Base-by-base conservation (phyloP, 179 eudicot genomes). In the Beta macrorhiza region DNA sequence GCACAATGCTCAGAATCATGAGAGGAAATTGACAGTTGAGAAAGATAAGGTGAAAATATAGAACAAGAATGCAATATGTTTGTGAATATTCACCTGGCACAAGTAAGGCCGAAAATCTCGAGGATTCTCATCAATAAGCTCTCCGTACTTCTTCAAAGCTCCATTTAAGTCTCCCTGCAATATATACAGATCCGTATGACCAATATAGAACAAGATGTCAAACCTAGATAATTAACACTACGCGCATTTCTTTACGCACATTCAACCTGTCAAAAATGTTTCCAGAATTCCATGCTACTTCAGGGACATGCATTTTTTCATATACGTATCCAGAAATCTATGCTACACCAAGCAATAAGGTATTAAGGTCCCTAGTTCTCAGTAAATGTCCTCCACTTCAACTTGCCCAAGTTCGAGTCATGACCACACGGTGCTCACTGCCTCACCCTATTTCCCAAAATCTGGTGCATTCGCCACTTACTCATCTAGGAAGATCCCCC, bases 71-170 rank as follows among this genome's bases (percentile, higher is more conserved):
- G 67, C 70, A 72, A 55, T n/a, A 51, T 73, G 51, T 55, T 55
- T 32, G 53, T 19, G 69, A 47, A 16, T 15, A 63, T 79, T 84
- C 58, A 91, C 99, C 99, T 91, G 97, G 90, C 98, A 96, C 78
- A 96, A 89, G 83, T 94, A 96, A 58, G 99, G 99, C 80, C 98
- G 90, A 68, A 96, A 96, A 83, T 96, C 99, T 79, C 97, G 87
- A 67, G 99, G 99, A 81, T 96, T 90, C 79, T 94, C 97, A 58
- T 82, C 72, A 81, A 94, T 79, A 74, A 96, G 87, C 77, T 78
- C 86, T 83, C 90, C 89, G 75, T 90, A 90, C 56, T 80, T 85
- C 75, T 87, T 88, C 89, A 94, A 89, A 22, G 91, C 97, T 86
- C 89, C 91, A 79, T 92, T 96, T 64, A 94, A 90, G 58, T 96